Evolutionary conservation across 1,139 yeast species (phyloP).

Genomic region (Blastobotrys arbuscula): DNA sequence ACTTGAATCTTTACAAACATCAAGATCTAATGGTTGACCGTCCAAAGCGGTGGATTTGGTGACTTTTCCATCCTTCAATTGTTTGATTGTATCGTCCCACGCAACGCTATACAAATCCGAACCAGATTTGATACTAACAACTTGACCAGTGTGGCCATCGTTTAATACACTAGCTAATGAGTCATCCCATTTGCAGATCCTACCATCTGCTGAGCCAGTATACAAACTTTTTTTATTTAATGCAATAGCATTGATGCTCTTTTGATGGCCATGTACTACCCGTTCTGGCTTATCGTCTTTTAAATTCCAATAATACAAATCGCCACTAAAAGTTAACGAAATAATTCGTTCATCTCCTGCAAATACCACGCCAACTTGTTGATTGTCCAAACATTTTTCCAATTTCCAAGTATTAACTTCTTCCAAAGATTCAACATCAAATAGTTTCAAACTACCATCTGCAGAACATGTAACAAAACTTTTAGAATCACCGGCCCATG

Average conservation of each 20-base stretch:
- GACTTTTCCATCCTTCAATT: conserved; percentile 22
- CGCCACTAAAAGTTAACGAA: conserved; percentile 69
- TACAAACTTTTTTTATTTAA: conserved; percentile 35
- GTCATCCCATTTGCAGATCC: conserved; percentile 53
- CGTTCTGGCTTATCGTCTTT: conserved; percentile 38
- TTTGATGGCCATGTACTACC: conserved; percentile 71
- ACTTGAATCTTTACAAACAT: conserved; percentile 41
- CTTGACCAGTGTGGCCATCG: conserved; percentile 24
- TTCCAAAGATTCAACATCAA: conserved; percentile 42
- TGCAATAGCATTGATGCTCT: conserved; percentile 60
- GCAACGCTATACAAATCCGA: conserved; percentile 50
- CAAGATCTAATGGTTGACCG: conserved; percentile 57
- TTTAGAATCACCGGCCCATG: conserved; percentile 57
- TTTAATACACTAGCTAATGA: conserved; percentile 18
- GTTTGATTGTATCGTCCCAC: conserved; percentile 82
- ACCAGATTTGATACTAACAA: conserved; percentile 30
- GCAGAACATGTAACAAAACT: conserved; percentile 78
- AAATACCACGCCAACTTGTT: conserved; percentile 76
- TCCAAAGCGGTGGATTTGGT: conserved; percentile 37
- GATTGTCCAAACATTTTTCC: conserved; percentile 44
- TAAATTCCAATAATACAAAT: conserved; percentile 53
- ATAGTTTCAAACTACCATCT: conserved; percentile 65
- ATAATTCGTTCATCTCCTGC: conserved; percentile 52
- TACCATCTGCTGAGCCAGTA: conserved; percentile 86
- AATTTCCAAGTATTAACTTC: conserved; percentile 29